A percentile compares a stretch with the other conserved stretches of the same genome.
phyloP scores from a whole-genome alignment of 1,284 basidiomycete genomes.

The Pseudozyma pruni region DNA sequence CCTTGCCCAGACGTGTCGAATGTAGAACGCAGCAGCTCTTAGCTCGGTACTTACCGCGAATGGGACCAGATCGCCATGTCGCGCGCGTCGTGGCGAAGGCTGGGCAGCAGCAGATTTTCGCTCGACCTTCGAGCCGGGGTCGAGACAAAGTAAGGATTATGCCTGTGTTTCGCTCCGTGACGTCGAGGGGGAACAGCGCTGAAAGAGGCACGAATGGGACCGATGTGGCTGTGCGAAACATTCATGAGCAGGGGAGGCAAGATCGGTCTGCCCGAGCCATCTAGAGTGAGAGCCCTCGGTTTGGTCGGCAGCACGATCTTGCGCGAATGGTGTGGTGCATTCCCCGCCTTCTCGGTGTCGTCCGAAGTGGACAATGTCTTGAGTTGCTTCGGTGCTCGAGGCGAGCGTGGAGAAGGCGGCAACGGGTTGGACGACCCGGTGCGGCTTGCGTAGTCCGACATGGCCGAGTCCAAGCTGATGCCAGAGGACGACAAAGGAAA shows the following conservation, averaged over 20 bases:
- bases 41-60: slow-evolving; percentile 16
- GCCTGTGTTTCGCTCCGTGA: slow-evolving; percentile 12
- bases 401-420: neutral
- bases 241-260: slow-evolving; percentile 22
- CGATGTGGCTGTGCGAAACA: slow-evolving; percentile 1
- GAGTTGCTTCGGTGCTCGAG: neutral
- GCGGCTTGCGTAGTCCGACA: neutral
- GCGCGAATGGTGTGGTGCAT: neutral
- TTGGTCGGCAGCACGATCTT: slow-evolving; percentile 16
- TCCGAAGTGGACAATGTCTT: neutral
- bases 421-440: neutral
- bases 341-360: neutral
- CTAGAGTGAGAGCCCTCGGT: slow-evolving; percentile 21
- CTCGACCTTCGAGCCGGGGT: slow-evolving; percentile 5
- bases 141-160: slow-evolving; percentile 23
- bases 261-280: slow-evolving; percentile 14
- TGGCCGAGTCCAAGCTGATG: neutral
- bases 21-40: too few relatives aligned
- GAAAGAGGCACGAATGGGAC: slow-evolving; percentile 19
- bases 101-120: slow-evolving; percentile 9
- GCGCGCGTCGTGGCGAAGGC: slow-evolving; percentile 1
- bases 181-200: slow-evolving; percentile 3
- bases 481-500: neutral
- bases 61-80: slow-evolving; percentile 1
- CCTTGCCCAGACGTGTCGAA: too few relatives aligned